Evolutionary conservation across 345 rosid genomes (phyloP).

Genomic region (Limnanthes douglasii): DNA sequence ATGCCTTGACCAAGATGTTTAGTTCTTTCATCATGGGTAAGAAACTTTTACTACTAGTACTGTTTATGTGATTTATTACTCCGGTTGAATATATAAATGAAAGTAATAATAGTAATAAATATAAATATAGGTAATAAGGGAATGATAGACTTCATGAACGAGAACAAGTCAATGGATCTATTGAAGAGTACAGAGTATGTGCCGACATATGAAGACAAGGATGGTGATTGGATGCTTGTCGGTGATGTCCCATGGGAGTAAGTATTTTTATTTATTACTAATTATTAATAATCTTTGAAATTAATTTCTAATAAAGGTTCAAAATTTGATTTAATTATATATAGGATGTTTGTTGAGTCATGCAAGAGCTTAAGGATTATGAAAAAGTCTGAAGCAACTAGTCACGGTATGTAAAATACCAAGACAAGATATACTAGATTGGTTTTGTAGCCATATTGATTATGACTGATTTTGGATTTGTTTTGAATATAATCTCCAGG

Average conservation of each 20-base stretch:
- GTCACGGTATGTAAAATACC: constrained; percentile 58
- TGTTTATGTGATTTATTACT: too few relatives aligned
- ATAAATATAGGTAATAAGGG: too few relatives aligned
- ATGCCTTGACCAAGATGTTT: constrained; percentile 86
- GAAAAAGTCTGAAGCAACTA: constrained; percentile 96
- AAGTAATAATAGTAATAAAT: constrained; percentile 60
- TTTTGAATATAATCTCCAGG: constrained; percentile 19
- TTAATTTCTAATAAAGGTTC: constrained; percentile 14
- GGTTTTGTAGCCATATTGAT: not conserved
- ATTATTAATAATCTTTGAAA: constrained; percentile 2
- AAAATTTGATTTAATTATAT: constrained; percentile 8
- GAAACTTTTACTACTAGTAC: too few relatives aligned
- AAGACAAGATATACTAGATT: too few relatives aligned
- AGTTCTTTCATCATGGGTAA: constrained; percentile 95
- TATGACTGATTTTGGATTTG: not conserved
- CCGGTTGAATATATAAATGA: too few relatives aligned
- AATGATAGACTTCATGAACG: constrained; percentile 98
- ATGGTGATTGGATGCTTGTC: constrained; percentile 98
- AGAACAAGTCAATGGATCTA: constrained; percentile 85
- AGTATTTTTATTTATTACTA: constrained; percentile 22
- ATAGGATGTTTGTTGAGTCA: constrained; percentile 91
- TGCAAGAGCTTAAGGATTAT: constrained; percentile 95
- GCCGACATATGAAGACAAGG: constrained; percentile 92
- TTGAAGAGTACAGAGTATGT: constrained; percentile 85
- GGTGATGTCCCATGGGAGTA: constrained; percentile 99